Conservation (phyloP, 768 basidiomycete genomes). For the Neoboletus subvelutipes region DNA sequence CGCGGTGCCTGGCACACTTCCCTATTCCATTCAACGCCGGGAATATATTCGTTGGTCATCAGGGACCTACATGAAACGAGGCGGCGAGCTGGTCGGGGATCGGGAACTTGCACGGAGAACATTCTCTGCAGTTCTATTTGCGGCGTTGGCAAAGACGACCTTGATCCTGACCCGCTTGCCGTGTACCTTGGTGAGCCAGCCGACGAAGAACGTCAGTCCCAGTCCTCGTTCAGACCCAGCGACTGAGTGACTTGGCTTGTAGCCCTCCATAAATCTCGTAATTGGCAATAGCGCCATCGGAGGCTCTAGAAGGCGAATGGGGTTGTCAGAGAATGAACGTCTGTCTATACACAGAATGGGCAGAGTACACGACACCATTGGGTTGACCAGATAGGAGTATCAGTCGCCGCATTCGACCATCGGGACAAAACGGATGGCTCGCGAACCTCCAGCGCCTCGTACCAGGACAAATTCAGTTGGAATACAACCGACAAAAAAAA, state of each 20-base stretch:
- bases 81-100: background rate
- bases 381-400: background rate
- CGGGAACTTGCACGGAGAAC: background rate
- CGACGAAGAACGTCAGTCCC: background rate
- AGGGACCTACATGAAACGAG: background rate
- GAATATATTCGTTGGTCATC: background rate
- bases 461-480: background rate
- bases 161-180: background rate
- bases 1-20: no score
- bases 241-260: background rate
- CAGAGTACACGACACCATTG: background rate
- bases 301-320: background rate
- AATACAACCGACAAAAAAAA: no score
- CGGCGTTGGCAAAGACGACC: no score
- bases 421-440: background rate
- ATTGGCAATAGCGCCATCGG: background rate
- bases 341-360: background rate
- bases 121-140: no score
- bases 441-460: background rate
- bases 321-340: background rate
- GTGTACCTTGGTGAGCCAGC: background rate
- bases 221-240: background rate
- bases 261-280: background rate
- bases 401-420: background rate
- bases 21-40: no score